Base-by-base conservation (phyloP, 1,139 yeast species). In the Yamadazyma dendronema region DNA sequence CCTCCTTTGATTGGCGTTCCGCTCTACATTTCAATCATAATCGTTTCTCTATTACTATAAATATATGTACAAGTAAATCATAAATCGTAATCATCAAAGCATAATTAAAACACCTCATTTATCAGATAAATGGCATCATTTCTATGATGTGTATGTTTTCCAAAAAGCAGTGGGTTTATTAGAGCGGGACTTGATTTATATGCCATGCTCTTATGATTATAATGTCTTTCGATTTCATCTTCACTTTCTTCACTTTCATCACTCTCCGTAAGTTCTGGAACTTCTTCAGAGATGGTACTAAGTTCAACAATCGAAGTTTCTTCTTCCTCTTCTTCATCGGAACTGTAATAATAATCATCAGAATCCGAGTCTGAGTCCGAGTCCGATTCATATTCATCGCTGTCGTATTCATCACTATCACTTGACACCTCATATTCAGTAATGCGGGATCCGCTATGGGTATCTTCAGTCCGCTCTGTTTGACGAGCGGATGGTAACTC, bases 341-440 rank as follows among this genome's bases (percentile, higher is more conserved):
- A 59, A 38, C 59, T 57, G 42, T 57, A 60, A 44, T 62, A 61
- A 47, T 61, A 56, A 38, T 61, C 59, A 32, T 61, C 62, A 17
- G 50, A 48, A 23, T 58, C 62, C 13, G 49, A 48, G 3, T 50
- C 52, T 31, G 35, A 49, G n/a, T 26, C 29, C n/a, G n/a, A n/a
- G n/a, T n/a, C n/a, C n/a, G n/a, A n/a, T n/a, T n/a, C n/a, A n/a
- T n/a, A n/a, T 14, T 5, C 9, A 13, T 52, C 52, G 12, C 36
- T 36, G 34, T 47, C 49, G 34, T 42, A 42, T 33, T 50, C 48
- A 17, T 49, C 52, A 24, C 52, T 52, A 16, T 56, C 59, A n/a
- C 49, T 51, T 12, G 45, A 50, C n/a, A 65, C 56, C 47, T 67
- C 74, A 47, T 63, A 64, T 43, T 65, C 72, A 22, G 59, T 51